Conservation (phyloP, 192 early-diverging fungal species). For the Coemansia nantahalensis region DNA sequence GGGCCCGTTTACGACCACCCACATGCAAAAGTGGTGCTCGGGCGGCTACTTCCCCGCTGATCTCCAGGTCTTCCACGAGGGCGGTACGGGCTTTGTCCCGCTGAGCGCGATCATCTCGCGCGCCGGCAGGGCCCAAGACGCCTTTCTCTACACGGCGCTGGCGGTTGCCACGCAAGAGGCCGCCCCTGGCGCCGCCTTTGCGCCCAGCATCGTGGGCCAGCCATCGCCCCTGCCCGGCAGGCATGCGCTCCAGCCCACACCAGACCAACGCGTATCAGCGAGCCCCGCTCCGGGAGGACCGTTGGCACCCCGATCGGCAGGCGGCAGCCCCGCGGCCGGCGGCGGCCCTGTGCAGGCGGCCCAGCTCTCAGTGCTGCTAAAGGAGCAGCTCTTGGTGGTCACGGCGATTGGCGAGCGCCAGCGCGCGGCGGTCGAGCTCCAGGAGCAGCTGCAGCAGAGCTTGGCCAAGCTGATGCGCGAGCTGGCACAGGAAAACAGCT, state of each 20-base stretch:
- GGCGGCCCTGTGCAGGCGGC: constrained; percentile 28
- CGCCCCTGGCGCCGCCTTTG: neutral
- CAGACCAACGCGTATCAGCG: neutral
- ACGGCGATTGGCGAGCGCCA: constrained; percentile 35
- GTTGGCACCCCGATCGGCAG: neutral
- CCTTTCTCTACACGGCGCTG: constrained; percentile 61
- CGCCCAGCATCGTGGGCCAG: neutral
- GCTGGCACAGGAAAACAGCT: constrained; percentile 36
- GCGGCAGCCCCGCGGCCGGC: neutral
- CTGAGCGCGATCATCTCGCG: constrained; percentile 65
- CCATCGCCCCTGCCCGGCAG: neutral
- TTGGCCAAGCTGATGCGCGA: constrained; percentile 45
- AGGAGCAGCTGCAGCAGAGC: constrained; percentile 39
- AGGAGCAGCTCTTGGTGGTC: constrained; percentile 36
- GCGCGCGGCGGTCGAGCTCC: constrained; percentile 16
- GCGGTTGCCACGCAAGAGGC: constrained; percentile 12
- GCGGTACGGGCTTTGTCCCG: constrained; percentile 76
- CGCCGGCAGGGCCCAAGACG: constrained; percentile 64
- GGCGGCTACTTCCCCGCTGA: constrained; percentile 80
- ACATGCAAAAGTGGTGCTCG: constrained; percentile 96
- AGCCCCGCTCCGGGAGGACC: neutral
- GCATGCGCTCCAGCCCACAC: neutral
- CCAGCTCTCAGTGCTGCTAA: constrained; percentile 36
- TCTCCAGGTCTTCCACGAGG: constrained; percentile 79
- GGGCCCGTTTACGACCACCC: constrained; percentile 82